Conservation (phyloP, 2,329 filamentous ascomycete species). For the Cladosporium colombiae region DNA sequence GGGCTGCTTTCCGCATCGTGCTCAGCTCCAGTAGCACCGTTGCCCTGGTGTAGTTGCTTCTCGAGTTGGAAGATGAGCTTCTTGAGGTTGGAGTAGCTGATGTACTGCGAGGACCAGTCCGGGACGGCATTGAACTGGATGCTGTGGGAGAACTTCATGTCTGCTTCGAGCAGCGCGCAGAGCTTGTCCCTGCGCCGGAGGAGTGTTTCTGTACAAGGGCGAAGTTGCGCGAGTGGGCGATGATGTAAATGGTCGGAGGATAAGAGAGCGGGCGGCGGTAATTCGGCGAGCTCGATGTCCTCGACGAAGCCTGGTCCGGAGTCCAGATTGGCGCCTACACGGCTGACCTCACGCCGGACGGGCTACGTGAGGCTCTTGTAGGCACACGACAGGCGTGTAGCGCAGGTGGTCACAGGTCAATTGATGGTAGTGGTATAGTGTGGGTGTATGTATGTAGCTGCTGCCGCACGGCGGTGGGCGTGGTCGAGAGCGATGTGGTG, state of each 20-base stretch:
- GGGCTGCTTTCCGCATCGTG: conserved; percentile 83
- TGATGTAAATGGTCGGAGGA: not conserved
- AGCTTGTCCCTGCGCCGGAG: conserved; percentile 57
- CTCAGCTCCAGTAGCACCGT: conserved; percentile 42
- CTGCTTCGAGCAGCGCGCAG: conserved; percentile 71
- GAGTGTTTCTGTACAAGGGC: conserved; percentile 21
- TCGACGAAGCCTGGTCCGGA: conserved; percentile 13
- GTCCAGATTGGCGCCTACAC: conserved; percentile 12
- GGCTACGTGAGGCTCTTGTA: conserved; percentile 16
- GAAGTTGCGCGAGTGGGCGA: conserved; percentile 13
- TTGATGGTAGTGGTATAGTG: not conserved
- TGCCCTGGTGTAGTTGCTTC: conserved; percentile 69
- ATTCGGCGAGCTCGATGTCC: conserved; percentile 31
- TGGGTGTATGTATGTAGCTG: not conserved
- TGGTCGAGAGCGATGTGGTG: conserved; percentile 9
- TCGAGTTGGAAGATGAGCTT: conserved; percentile 97
- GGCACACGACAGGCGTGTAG: conserved; percentile 7
- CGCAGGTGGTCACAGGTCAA: conserved; percentile 13
- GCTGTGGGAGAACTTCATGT: conserved; percentile 99
- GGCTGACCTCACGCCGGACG: conserved; percentile 12
- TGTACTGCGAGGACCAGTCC: conserved; percentile 99
- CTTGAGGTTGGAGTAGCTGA: conserved; percentile 97
- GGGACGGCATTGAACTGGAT: conserved; percentile 99
- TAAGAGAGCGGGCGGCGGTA: conserved; percentile 28
- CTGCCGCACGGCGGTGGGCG: not conserved